phyloP scores from a whole-genome alignment of 2,329 filamentous ascomycete species.

The Capronia coronata region DNA sequence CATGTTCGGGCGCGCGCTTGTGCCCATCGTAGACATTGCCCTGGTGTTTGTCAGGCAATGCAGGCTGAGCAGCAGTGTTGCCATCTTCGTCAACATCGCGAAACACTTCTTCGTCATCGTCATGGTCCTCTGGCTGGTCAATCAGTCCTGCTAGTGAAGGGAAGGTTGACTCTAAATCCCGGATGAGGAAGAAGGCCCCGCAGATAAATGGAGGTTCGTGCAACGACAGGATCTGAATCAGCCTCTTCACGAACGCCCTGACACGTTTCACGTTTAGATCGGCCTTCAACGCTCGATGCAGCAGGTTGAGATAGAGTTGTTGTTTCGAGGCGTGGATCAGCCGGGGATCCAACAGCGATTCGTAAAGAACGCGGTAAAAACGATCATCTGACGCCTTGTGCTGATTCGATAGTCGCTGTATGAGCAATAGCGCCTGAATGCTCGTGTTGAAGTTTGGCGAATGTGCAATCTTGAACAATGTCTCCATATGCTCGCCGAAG shows the following conservation, averaged over 20 bases:
- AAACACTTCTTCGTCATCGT: constrained; percentile 66
- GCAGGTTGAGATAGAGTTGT: constrained; percentile 83
- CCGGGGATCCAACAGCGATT: constrained; percentile 85
- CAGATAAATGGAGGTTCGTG: constrained; percentile 92
- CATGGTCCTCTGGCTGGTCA: constrained; percentile 70
- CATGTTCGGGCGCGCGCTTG: constrained; percentile 85
- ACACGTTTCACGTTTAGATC: constrained; percentile 87
- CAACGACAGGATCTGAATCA: constrained; percentile 78
- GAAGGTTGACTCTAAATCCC: constrained; percentile 72
- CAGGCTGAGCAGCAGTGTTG: constrained; percentile 21
- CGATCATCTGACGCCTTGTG: constrained; percentile 79
- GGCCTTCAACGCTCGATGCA: constrained; percentile 80
- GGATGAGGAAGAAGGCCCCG: constrained; percentile 82
- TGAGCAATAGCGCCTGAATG: constrained; percentile 87
- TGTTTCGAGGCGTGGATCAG: constrained; percentile 89
- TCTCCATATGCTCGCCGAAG: constrained; percentile 87
- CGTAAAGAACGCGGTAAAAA: constrained; percentile 92
- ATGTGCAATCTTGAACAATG: constrained; percentile 90
- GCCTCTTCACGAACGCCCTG: constrained; percentile 90
- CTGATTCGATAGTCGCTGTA: constrained; percentile 79
- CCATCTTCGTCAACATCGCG: constrained; percentile 55
- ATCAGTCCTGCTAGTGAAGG: constrained; percentile 72
- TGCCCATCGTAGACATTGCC: constrained; percentile 66
- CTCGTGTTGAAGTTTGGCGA: constrained; percentile 99
- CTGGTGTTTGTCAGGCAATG: constrained; percentile 31